phyloP scores from a whole-genome alignment of 768 basidiomycete species.

The Pleurotus ostreatus region DNA sequence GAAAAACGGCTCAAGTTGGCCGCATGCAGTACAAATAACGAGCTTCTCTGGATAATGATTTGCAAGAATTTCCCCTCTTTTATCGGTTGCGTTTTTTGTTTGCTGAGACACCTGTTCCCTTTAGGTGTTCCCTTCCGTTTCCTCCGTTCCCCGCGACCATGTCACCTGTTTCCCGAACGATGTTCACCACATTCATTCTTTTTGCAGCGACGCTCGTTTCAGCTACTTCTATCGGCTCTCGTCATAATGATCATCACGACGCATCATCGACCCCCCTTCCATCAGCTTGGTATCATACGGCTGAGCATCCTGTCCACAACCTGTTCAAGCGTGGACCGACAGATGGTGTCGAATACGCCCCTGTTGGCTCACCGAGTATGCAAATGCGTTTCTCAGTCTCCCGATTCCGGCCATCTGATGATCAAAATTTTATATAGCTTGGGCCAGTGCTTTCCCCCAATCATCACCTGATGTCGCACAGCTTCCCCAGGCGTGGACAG shows the following conservation, averaged over 20 bases:
- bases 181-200: conserved; percentile 16
- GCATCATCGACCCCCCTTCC: conserved; percentile 26
- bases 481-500: conserved; percentile 68
- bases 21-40: background rate
- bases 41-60: background rate
- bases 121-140: conserved; percentile 11
- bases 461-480: conserved; percentile 39
- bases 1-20: conserved; percentile 1
- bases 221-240: conserved; percentile 20
- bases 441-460: conserved; percentile 59
- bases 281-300: conserved; percentile 55
- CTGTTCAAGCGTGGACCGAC: conserved; percentile 56
- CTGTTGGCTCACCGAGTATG: conserved; percentile 57
- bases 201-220: conserved; percentile 12
- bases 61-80: background rate
- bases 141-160: conserved; percentile 17
- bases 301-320: conserved; percentile 53
- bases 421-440: conserved; percentile 35
- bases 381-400: conserved; percentile 11
- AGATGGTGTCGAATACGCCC: conserved; percentile 48
- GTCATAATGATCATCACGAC: conserved; percentile 27
- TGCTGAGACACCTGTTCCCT: background rate
- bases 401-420: background rate
- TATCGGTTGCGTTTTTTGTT: background rate
- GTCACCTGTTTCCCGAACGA: conserved; percentile 9